Conservation (phyloP, 192 early-diverging fungal species). For the Linderina pennispora region DNA sequence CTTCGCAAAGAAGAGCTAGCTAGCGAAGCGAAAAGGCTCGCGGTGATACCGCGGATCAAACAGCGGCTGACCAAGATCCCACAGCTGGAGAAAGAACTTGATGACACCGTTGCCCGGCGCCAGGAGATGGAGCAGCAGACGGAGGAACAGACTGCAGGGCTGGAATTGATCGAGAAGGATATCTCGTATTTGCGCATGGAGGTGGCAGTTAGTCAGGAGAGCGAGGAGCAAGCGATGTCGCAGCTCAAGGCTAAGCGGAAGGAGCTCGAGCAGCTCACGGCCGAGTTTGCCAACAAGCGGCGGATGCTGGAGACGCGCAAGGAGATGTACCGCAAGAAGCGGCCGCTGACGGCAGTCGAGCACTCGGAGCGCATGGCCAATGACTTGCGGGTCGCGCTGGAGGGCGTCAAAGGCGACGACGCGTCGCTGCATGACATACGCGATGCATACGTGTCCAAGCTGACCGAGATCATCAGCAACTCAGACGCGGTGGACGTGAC, state of each 20-base stretch:
- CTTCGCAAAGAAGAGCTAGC: constrained; percentile 38
- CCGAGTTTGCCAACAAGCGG: constrained; percentile 33
- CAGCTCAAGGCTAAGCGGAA: constrained; percentile 19
- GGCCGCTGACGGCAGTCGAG: constrained; percentile 37
- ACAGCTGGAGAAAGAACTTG: constrained; percentile 35
- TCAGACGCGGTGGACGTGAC: constrained; percentile 33
- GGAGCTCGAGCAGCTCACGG: constrained; percentile 15
- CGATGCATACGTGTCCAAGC: constrained; percentile 7
- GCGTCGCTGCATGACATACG: constrained; percentile 6
- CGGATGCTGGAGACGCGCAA: constrained; percentile 25
- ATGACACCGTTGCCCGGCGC: constrained; percentile 10
- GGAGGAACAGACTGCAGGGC: constrained; percentile 7
- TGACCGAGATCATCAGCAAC: constrained; percentile 33
- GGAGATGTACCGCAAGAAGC: constrained; percentile 22
- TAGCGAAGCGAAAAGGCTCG: constrained; percentile 30
- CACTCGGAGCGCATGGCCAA: constrained; percentile 32
- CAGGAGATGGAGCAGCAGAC: constrained; percentile 27
- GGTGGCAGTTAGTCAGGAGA: constrained; percentile 38
- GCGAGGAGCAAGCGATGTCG: constrained; percentile 33
- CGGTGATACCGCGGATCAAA: constrained; percentile 33
- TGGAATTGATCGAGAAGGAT: constrained; percentile 38
- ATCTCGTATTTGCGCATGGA: constrained; percentile 41
- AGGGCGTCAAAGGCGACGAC: neutral
- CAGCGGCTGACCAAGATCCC: constrained; percentile 30
- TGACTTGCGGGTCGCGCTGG: constrained; percentile 7